Evolutionary conservation across 352 stramenopile species (phyloP).

Genomic region (Pythium coloratum): DNA sequence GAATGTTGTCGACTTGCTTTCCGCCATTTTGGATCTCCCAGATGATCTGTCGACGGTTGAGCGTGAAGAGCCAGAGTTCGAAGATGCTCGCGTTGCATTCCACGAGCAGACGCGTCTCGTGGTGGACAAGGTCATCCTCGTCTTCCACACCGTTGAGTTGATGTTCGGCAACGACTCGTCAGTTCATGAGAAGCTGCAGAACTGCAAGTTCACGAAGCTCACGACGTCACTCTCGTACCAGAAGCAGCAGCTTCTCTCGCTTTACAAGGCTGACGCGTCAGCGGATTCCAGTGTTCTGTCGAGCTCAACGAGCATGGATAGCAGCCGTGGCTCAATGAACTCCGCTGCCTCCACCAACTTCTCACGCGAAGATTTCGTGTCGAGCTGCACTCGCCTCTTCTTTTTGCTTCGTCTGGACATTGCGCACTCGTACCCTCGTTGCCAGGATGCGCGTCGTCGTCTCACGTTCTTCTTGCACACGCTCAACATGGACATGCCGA

Average conservation of each 20-base stretch:
- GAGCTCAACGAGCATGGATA: conserved; percentile 11
- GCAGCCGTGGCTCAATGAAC: conserved; percentile 20
- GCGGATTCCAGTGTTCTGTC: conserved; percentile 58
- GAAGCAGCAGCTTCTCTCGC: conserved; percentile 60
- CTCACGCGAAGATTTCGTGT: conserved; percentile 65
- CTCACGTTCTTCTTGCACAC: conserved; percentile 89
- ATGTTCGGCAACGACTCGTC: conserved; percentile 54
- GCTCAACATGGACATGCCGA: conserved; percentile 81
- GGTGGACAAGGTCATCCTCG: conserved; percentile 47
- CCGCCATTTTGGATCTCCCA: conserved; percentile 76
- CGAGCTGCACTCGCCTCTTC: conserved; percentile 75
- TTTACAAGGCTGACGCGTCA: conserved; percentile 68
- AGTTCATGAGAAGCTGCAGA: conserved; percentile 49
- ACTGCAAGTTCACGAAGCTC: conserved; percentile 60
- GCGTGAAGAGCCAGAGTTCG: conserved; percentile 28
- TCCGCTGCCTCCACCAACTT: conserved; percentile 39
- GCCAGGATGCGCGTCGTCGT: conserved; percentile 80
- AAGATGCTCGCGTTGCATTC: conserved; percentile 60
- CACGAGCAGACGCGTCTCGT: conserved; percentile 70
- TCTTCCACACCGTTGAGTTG: conserved; percentile 49
- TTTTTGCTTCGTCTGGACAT: conserved; percentile 77
- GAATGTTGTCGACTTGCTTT: conserved; percentile 73
- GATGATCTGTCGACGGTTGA: conserved; percentile 68
- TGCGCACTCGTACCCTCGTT: conserved; percentile 69
- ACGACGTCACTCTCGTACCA: conserved; percentile 64